These are phyloP conservation scores for Monosporascus sp. DNA, from an alignment of 2,329 filamentous ascomycete genomes.

Conservation along the genomic window DNA sequence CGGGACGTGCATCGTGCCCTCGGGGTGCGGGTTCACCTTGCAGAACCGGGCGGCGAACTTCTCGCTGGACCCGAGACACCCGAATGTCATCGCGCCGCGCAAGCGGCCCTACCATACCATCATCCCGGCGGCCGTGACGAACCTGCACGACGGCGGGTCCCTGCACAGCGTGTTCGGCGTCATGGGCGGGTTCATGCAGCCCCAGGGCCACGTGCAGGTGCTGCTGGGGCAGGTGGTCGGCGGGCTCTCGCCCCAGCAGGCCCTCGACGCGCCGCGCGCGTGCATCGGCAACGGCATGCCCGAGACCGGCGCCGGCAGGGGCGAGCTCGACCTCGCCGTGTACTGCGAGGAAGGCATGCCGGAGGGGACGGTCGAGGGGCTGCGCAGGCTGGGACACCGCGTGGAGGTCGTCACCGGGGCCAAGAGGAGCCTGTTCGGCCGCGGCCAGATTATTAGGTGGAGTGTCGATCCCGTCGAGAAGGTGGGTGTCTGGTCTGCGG, in stretches of 20 bases:
- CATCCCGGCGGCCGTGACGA: conserved; percentile 87
- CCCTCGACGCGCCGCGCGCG: conserved; percentile 85
- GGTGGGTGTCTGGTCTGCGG: conserved; percentile 73
- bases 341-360: conserved; percentile 80
- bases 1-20: conserved; percentile 79
- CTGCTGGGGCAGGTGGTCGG: conserved; percentile 85
- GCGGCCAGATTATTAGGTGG: conserved; percentile 80
- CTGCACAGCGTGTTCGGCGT: conserved; percentile 88
- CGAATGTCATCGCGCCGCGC: conserved; percentile 71
- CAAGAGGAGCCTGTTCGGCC: conserved; percentile 67
- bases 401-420: conserved; percentile 64
- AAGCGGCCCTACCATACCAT: conserved; percentile 98
- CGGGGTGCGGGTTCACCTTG: conserved; percentile 83
- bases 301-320: conserved; percentile 36
- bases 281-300: conserved; percentile 76
- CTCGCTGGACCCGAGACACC: conserved; percentile 63
- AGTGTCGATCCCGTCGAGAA: conserved; percentile 66
- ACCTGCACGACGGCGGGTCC: conserved; percentile 58
- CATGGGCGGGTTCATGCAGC: conserved; percentile 99
- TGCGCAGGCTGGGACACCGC: conserved; percentile 67
- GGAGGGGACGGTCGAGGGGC: conserved; percentile 58
- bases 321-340: conserved; percentile 51
- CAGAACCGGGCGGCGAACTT: conserved; percentile 94
- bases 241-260: conserved; percentile 75
- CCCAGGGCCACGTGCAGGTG: conserved; percentile 92